Evolutionary conservation across 441 rosid genomes (phyloP).

Genomic region (Erodium texanum): DNA sequence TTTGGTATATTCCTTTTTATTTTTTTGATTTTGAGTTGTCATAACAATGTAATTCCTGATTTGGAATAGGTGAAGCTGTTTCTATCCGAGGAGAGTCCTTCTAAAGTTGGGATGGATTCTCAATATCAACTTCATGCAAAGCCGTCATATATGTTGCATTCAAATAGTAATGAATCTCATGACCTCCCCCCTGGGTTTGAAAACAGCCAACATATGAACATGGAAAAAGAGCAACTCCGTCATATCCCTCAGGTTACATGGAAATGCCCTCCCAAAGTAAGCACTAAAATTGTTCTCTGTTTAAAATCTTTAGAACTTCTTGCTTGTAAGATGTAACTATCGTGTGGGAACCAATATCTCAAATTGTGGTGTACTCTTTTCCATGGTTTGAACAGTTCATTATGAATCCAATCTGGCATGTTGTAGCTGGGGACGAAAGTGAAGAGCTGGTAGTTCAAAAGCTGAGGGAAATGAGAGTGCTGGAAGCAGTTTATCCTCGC

Average conservation of each 20-base stretch:
- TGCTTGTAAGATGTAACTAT: background rate
- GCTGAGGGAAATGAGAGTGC: slow-evolving; percentile 40
- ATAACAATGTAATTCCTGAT: background rate
- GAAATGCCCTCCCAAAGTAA: slow-evolving; percentile 54
- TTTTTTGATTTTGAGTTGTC: background rate
- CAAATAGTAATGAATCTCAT: slow-evolving; percentile 5
- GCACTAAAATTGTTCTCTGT: too few species aligned
- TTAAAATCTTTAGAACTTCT: too few species aligned
- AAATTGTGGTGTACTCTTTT: background rate
- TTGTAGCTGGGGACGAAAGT: slow-evolving; percentile 59
- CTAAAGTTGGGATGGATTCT: slow-evolving; percentile 23
- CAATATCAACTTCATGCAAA: slow-evolving; percentile 21
- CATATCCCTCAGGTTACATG: slow-evolving; percentile 31
- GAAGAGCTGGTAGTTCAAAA: slow-evolving; percentile 35
- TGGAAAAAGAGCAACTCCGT: slow-evolving; percentile 6
- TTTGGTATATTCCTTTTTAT: background rate
- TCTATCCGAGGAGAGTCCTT: slow-evolving; percentile 17
- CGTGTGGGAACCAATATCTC: background rate
- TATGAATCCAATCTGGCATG: slow-evolving; percentile 32
- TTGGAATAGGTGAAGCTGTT: slow-evolving; percentile 38
- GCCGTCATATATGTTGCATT: slow-evolving; percentile 8
- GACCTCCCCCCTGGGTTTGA: slow-evolving; percentile 43
- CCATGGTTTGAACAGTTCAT: slow-evolving; percentile 31
- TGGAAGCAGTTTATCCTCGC: slow-evolving; percentile 61
- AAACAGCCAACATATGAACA: slow-evolving; percentile 15